phyloP scores from a whole-genome alignment of 2,329 filamentous ascomycete genomes.

The Proliferodiscus dingleyae region DNA sequence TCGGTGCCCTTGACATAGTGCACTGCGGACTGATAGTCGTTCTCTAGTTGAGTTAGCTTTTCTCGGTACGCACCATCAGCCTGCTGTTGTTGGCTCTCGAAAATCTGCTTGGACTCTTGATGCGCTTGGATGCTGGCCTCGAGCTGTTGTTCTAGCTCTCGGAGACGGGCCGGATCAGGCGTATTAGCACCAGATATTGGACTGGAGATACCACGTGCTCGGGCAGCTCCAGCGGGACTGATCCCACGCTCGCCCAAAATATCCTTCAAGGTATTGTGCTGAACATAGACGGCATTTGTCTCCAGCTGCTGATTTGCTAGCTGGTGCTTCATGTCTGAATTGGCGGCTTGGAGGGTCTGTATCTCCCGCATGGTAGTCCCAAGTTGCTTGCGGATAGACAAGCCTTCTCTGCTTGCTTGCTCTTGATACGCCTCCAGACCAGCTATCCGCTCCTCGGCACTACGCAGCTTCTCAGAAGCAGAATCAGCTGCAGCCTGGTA shows the following conservation, averaged over 20 bases:
- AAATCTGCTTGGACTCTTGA: constrained; percentile 75
- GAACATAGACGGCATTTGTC: constrained; percentile 86
- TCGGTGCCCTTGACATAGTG: constrained; percentile 98
- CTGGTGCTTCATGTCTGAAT: constrained; percentile 76
- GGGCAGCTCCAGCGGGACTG: constrained; percentile 66
- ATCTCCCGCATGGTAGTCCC: constrained; percentile 79
- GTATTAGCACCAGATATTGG: constrained; percentile 70
- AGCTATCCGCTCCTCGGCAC: constrained; percentile 93
- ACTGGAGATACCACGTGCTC: constrained; percentile 67
- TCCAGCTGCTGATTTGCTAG: constrained; percentile 85
- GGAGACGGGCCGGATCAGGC: constrained; percentile 72
- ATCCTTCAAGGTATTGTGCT: constrained; percentile 90
- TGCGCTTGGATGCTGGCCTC: constrained; percentile 71
- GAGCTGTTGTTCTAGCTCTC: constrained; percentile 85
- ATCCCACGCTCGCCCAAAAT: constrained; percentile 86
- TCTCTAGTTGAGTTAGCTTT: constrained; percentile 89
- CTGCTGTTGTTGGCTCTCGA: constrained; percentile 76
- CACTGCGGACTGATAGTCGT: constrained; percentile 95
- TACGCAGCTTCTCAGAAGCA: constrained; percentile 82
- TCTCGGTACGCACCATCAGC: constrained; percentile 87
- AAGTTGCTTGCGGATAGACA: constrained; percentile 83
- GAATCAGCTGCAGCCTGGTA: constrained; percentile 85
- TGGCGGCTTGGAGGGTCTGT: constrained; percentile 74
- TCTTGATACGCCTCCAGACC: constrained; percentile 96
- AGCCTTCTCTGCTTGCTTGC: constrained; percentile 88